Base-by-base conservation (phyloP, 257 asterid genomes). In the Solanum etuberosum region DNA sequence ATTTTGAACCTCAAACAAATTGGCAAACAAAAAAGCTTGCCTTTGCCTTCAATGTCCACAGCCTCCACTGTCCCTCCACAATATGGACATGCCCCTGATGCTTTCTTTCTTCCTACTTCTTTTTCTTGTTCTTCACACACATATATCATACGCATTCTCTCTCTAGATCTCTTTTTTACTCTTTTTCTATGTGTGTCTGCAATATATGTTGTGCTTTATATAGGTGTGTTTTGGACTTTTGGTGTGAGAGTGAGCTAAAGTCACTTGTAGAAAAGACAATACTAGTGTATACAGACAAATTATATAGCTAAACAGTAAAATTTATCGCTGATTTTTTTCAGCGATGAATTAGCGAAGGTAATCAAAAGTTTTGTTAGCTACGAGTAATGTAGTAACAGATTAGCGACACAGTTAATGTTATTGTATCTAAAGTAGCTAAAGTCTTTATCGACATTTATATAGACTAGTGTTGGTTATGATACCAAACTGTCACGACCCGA, bases 21-120 rank as follows among this genome's bases (percentile, higher is more conserved):
- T 7, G 91, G 91, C 27, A 89, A 38, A 42, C 83, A 87, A 67
- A 89, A 90, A 40, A 89, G 84, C 82, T 76, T 85, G 20, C 90
- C 90, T n/a, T 65, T 87, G 86, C 88, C 81, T 70, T 90, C 86
- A 48, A 89, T 59, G 32, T 90, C 91, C 2, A 90, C 91, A 5
- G 89, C 91, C 48, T 90, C 85, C 25, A 90, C 92, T 68, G 78
- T 89, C 3, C 91, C 92, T 31, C 91, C 91, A 80, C 92, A 90
- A 23, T 65, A 38, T 14, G 92, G 92, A 34, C 92, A 88, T 29
- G 32, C 7, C 4, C 92, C 92, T 10, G 90, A 84, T 2, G 92
- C 91, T 54, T 67, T 85, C 40, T 84, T 83, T 46, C 90, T 37
- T 31, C 67, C 87, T 13, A 90, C 21, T 70, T 89, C 92, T 63